Conservation (phyloP, 164 flowering plant species). For the Chloranthus sessilifolius region DNA sequence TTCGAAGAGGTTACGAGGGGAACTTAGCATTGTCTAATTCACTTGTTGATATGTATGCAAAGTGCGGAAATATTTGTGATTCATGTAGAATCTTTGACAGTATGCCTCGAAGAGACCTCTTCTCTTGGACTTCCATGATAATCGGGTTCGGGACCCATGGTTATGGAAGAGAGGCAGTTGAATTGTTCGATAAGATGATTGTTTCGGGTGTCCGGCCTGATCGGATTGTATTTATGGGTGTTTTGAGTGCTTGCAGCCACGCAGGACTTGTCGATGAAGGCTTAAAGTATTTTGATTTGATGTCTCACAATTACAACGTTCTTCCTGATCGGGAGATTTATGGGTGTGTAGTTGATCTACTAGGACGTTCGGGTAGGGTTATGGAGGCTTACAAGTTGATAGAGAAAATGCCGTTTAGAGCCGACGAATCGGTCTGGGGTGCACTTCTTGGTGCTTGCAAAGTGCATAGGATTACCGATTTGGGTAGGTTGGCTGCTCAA, state of each 20-base stretch:
- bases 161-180: conserved; percentile 61
- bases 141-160: conserved; percentile 90
- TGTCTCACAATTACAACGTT: conserved; percentile 37
- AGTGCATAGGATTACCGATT: conserved; percentile 38
- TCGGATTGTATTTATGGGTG: conserved; percentile 54
- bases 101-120: conserved; percentile 42
- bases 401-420: conserved; percentile 55
- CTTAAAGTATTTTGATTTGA: conserved; percentile 41
- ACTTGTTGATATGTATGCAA: conserved; percentile 85
- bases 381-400: conserved; percentile 63
- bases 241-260: conserved; percentile 79
- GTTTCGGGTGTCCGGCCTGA: conserved; percentile 55
- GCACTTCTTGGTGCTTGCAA: conserved; percentile 86
- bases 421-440: conserved; percentile 80
- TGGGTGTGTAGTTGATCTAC: conserved; percentile 83
- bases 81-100: conserved; percentile 42
- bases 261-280: conserved; percentile 83
- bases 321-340: conserved; percentile 57
- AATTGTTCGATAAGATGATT: conserved; percentile 68
- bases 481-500: conserved; percentile 53
- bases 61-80: conserved; percentile 60
- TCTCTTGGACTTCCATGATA: conserved; percentile 93
- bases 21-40: conserved; percentile 59
- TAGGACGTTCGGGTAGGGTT: conserved; percentile 77
- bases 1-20: conserved; percentile 42